A percentile compares a stretch with the other conserved stretches of the same genome.
These are phyloP conservation scores for Starmerella khaoyaiensis DNA, from an alignment of 805 yeast genomes.

Conservation along the genomic window DNA sequence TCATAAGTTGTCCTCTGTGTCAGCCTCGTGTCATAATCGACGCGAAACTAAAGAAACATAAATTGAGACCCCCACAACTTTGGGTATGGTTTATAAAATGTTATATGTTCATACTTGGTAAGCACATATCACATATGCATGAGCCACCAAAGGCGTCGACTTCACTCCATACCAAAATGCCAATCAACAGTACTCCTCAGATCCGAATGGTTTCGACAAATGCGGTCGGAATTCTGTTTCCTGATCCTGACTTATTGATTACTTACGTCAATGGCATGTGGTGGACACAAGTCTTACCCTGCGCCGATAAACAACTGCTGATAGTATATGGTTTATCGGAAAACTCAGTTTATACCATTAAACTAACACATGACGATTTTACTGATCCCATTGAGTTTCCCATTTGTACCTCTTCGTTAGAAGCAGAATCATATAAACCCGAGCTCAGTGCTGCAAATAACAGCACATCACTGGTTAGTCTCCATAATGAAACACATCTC, in stretches of 20 bases:
- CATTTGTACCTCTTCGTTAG: constrained; percentile 5
- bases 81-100: too few species aligned
- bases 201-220: constrained; percentile 1
- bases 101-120: too few species aligned
- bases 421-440: background rate
- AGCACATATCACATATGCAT: too few species aligned
- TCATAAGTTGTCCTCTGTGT: too few species aligned
- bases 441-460: too few species aligned
- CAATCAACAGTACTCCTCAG: background rate
- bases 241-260: constrained; percentile 1
- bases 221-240: constrained; percentile 4
- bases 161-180: background rate
- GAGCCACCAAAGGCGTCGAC: background rate
- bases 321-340: constrained; percentile 8
- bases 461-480: too few species aligned
- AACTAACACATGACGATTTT: background rate
- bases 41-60: too few species aligned
- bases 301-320: constrained; percentile 5
- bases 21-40: too few species aligned
- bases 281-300: constrained; percentile 11
- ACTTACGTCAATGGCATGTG: constrained; percentile 5
- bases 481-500: background rate
- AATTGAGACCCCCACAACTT: too few species aligned
- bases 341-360: constrained; percentile 5
- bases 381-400: background rate